These are phyloP conservation scores for Forsythia viridissima DNA, from an alignment of 257 asterid species.

Conservation along the genomic window DNA sequence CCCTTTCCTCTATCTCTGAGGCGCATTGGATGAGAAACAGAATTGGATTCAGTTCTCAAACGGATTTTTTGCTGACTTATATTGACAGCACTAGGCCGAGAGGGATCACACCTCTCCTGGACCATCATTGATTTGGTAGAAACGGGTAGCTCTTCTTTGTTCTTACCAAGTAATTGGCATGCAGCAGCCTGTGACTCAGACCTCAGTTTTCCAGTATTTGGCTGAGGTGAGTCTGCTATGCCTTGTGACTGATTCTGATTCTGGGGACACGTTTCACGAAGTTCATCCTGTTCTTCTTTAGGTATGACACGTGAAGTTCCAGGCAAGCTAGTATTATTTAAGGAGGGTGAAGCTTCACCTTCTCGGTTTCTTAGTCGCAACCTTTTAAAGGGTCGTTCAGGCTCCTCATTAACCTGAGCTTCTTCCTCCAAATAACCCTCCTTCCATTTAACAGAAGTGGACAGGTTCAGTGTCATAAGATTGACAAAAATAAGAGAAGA, in stretches of 20 bases:
- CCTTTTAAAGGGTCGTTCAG: conserved; percentile 63
- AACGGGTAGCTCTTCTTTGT: conserved; percentile 48
- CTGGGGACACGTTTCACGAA: conserved; percentile 29
- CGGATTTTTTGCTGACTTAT: conserved; percentile 21
- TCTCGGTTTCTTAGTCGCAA: conserved; percentile 44
- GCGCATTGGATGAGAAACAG: conserved; percentile 42
- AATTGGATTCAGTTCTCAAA: conserved; percentile 26
- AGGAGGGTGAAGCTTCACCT: conserved; percentile 46
- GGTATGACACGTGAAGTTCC: conserved; percentile 39
- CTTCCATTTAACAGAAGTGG: conserved; percentile 15
- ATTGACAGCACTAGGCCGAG: conserved; percentile 25
- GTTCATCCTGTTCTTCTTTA: conserved; percentile 62
- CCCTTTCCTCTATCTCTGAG: conserved; percentile 51
- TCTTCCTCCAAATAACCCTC: conserved; percentile 44
- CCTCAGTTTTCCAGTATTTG: conserved; percentile 26
- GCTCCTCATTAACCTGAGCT: conserved; percentile 48
- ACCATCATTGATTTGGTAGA: conserved; percentile 32
- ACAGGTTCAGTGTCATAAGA: neutral
- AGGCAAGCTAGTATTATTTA: conserved; percentile 5
- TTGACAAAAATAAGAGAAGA: neutral
- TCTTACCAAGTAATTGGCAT: conserved; percentile 31
- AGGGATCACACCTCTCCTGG: conserved; percentile 32
- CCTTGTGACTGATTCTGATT: conserved; percentile 28
- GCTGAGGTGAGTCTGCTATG: conserved; percentile 25
- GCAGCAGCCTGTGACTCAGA: conserved; percentile 31